Evolutionary conservation across 2,329 filamentous ascomycete species (phyloP), one percentile per base, ranked within the genome.

Genomic region (Aureobasidium sp.): DNA sequence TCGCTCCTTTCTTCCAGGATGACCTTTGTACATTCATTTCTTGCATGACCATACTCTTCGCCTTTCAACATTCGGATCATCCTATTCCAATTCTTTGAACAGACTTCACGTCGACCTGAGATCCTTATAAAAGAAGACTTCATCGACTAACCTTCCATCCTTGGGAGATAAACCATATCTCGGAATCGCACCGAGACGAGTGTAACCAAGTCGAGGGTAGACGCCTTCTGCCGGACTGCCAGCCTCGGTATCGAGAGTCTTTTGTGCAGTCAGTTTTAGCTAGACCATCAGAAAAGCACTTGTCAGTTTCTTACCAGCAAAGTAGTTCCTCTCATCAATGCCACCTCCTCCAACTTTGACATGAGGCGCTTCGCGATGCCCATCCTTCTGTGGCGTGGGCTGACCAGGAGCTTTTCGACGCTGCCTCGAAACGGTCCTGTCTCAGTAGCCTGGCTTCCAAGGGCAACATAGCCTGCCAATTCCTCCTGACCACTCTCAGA

Each of bases 51-150:
- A 34, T 51, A 51, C 27, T 42, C 44, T 29, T 47, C 21, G 14
- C 41, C 41, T 36, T 34, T 39, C n/a, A 39, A 9, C 39, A 57
- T 44, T n/a, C 25, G 53, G 25, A 36, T 10, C 3, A 11, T 27
- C 27, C 51, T 11, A 34, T 39, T 11, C 16, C 30, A 25, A 21
- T 11, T 7, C 5, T 32, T 45, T 25, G 29, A 32, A 9, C 41
- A 21, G 16, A 27, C n/a, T 14, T 27, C 32, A 57, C 16, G 39
- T 47, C 42, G 32, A 59, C 16, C 44, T 66, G 57, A 86, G 72
- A 62, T 82, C 77, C 71, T 85, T 86, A 71, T 85, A 86, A 66
- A 85, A 83, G 66, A 85, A 82, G 0, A 79, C 77, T 58, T 78
- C 79, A 64, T 80, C 79, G 64, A 77, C 78, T 60, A 81, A 70